phyloP scores from a whole-genome alignment of 2,329 filamentous ascomycete species.

The Aspergillus flavus region DNA sequence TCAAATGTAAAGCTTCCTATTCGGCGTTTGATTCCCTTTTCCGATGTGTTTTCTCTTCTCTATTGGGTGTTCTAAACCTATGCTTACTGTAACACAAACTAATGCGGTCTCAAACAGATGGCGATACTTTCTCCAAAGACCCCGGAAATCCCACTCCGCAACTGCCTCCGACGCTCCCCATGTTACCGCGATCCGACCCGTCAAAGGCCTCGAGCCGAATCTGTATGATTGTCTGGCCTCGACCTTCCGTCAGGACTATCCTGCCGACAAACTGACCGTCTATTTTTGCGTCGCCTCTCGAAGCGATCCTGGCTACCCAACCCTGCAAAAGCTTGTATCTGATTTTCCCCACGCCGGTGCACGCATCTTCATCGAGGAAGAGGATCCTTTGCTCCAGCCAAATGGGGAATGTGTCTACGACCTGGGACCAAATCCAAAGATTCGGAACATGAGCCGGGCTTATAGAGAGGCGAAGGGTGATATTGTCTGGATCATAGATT shows the following conservation, averaged over 20 bases:
- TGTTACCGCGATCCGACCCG: conserved; percentile 87
- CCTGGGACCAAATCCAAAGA: conserved; percentile 96
- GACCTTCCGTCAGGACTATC: conserved; percentile 81
- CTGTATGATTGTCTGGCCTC: conserved; percentile 92
- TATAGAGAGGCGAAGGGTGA: conserved; percentile 88
- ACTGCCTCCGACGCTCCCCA: conserved; percentile 63
- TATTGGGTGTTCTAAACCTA: neutral
- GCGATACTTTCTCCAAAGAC: conserved; percentile 54
- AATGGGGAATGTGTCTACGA: conserved; percentile 55
- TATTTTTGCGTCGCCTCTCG: conserved; percentile 78
- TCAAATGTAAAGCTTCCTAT: conserved; percentile 54
- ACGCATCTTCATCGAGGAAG: conserved; percentile 75
- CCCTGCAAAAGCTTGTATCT: conserved; percentile 69
- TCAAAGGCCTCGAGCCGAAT: conserved; percentile 87
- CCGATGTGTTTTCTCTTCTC: neutral
- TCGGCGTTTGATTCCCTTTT: neutral
- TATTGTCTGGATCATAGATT: conserved; percentile 92
- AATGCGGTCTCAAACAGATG: conserved; percentile 39
- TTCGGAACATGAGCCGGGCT: conserved; percentile 90
- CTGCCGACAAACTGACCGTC: conserved; percentile 72
- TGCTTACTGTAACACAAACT: neutral
- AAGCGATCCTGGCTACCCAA: conserved; percentile 74
- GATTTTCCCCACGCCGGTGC: conserved; percentile 75
- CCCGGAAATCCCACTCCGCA: conserved; percentile 45
- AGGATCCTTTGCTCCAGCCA: conserved; percentile 69